Percentiles rank a stretch among this genome's conserved stretches.
Conservation (phyloP, 257 asterid species). For the Nicotiana attenuata region DNA sequence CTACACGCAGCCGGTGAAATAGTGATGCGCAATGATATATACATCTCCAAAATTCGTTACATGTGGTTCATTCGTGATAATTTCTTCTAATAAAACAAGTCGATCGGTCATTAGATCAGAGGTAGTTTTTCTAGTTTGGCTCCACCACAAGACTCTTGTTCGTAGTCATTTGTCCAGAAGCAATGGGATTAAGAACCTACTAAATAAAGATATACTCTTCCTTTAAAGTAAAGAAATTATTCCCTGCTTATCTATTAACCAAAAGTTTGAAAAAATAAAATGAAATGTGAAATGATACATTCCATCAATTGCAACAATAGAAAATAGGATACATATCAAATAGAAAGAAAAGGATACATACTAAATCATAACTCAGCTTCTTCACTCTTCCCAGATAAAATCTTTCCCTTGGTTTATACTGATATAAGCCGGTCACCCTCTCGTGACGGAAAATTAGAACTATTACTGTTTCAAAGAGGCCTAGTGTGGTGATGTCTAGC, state of each 20-base stretch:
- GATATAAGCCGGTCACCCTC: conserved; percentile 47
- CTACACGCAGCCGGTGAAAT: too few relatives aligned
- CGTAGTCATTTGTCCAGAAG: neutral
- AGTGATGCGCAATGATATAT: too few relatives aligned
- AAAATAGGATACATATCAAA: conserved; percentile 3
- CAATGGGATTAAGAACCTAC: neutral
- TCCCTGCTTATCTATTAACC: neutral
- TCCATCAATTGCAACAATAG: neutral
- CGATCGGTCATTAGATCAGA: too few relatives aligned
- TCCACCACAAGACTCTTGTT: too few relatives aligned
- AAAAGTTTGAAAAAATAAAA: neutral
- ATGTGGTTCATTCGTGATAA: too few relatives aligned
- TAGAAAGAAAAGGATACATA: conserved; percentile 12
- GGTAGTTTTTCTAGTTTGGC: too few relatives aligned
- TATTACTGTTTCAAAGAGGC: conserved; percentile 40
- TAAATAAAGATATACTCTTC: neutral
- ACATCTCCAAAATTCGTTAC: too few relatives aligned
- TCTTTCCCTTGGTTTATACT: neutral
- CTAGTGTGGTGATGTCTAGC: conserved; percentile 72
- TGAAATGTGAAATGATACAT: neutral
- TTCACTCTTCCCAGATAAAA: conserved; percentile 7
- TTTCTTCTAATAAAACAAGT: too few relatives aligned
- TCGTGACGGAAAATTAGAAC: conserved; percentile 47
- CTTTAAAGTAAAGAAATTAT: neutral
- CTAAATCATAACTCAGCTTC: conserved; percentile 32